These are phyloP conservation scores for Wallacemonas sp. DNA, from an alignment of 208 protist species.

Conservation along the genomic window DNA sequence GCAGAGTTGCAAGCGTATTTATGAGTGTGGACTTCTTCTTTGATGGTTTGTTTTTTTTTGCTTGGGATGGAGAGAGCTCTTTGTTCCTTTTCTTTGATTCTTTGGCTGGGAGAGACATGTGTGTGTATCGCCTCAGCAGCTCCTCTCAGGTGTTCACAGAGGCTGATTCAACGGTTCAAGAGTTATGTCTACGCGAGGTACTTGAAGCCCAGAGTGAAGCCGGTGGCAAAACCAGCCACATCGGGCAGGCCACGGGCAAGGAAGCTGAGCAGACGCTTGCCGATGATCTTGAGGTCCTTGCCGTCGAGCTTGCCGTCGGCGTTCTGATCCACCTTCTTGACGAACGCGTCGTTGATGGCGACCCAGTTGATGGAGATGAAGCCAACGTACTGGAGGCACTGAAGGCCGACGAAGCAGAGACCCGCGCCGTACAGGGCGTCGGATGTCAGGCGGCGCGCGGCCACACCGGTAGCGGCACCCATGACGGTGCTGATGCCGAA, in stretches of 20 bases:
- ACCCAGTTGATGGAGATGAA: slow-evolving; percentile 70
- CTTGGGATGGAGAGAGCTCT: neutral
- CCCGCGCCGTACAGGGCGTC: slow-evolving; percentile 65
- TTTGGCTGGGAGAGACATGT: neutral
- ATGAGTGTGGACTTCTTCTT: neutral
- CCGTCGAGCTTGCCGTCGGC: slow-evolving; percentile 52
- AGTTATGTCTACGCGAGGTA: slow-evolving; percentile 52
- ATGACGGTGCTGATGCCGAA: slow-evolving; percentile 52
- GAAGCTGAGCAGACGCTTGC: slow-evolving; percentile 37
- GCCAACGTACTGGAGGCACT: slow-evolving; percentile 57
- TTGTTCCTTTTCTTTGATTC: neutral
- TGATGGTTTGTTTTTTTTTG: neutral
- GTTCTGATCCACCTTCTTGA: slow-evolving; percentile 48
- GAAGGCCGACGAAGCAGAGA: slow-evolving; percentile 50
- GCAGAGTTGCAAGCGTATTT: slow-evolving; percentile 1
- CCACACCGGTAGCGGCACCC: slow-evolving; percentile 48
- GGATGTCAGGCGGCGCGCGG: slow-evolving; percentile 45
- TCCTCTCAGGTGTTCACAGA: neutral
- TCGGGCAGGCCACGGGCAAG: slow-evolving; percentile 43
- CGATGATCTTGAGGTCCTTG: slow-evolving; percentile 51
- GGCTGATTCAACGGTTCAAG: neutral
- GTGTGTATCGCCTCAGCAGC: neutral
- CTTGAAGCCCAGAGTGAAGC: slow-evolving; percentile 53
- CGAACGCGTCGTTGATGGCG: slow-evolving; percentile 41
- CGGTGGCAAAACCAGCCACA: slow-evolving; percentile 50